A percentile compares a stretch with the other conserved stretches of the same genome.
Evolutionary conservation across 2,329 filamentous ascomycete genomes (phyloP).

Genomic region (Raffaelea deltoideospora): DNA sequence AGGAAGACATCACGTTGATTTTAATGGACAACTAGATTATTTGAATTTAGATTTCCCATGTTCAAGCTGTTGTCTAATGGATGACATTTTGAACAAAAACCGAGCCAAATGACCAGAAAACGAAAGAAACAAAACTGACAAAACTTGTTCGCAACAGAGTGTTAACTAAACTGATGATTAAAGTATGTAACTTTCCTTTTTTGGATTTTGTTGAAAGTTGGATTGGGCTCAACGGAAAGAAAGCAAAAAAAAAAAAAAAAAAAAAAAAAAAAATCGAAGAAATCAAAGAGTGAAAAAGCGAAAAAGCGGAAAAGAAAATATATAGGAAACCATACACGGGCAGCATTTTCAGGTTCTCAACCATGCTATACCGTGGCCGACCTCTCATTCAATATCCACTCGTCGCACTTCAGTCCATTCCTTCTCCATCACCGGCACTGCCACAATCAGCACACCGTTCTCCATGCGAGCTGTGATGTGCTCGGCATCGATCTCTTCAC

Average conservation of each 20-base stretch:
- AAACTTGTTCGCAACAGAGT: no score
- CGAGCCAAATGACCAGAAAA: no score
- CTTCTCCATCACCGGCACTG: constrained; percentile 57
- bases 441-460: constrained; percentile 62
- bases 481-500: constrained; percentile 49
- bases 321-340: background rate
- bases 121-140: no score
- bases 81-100: no score
- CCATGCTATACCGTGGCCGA: background rate
- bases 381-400: constrained; percentile 38
- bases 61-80: no score
- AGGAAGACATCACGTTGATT: no score
- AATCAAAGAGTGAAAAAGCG: background rate
- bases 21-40: no score
- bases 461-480: constrained; percentile 62
- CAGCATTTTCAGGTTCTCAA: background rate
- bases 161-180: no score
- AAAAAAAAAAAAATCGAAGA: background rate
- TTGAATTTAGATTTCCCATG: no score
- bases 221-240: no score
- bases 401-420: constrained; percentile 49
- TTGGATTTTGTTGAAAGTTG: no score
- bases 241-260: background rate
- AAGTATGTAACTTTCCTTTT: no score
- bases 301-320: background rate